A percentile compares a stretch with the other conserved stretches of the same genome.
phyloP scores from a whole-genome alignment of 306 rosid genomes.

The Vicia faba region DNA sequence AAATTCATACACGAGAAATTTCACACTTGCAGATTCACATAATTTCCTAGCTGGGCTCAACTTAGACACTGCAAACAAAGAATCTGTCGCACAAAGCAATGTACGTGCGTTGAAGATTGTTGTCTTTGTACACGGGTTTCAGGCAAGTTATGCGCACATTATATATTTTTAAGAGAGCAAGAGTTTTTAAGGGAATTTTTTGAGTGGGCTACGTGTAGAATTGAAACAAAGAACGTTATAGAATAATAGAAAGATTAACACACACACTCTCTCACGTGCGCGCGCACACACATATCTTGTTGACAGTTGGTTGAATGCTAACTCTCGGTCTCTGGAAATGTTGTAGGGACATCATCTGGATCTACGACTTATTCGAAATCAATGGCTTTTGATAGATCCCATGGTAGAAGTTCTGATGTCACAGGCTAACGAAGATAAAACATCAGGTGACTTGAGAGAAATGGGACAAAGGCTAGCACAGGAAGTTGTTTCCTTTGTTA shows the following conservation, averaged over 20 bases:
- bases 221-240: too few species aligned
- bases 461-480: conserved; percentile 86
- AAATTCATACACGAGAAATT: conserved; percentile 63
- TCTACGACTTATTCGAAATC: conserved; percentile 85
- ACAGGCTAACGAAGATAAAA: conserved; percentile 80
- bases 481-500: conserved; percentile 76
- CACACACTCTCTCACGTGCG: too few species aligned
- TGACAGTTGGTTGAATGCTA: conserved; percentile 5
- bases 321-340: conserved; percentile 27
- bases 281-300: background rate
- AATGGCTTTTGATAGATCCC: conserved; percentile 88
- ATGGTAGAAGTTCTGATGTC: conserved; percentile 82
- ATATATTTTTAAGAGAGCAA: too few species aligned
- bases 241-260: background rate
- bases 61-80: conserved; percentile 41
- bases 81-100: conserved; percentile 41
- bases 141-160: conserved; percentile 57
- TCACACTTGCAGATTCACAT: conserved; percentile 45
- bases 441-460: conserved; percentile 92
- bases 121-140: conserved; percentile 89
- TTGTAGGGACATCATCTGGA: conserved; percentile 88
- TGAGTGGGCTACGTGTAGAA: too few species aligned
- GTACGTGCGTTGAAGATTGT: conserved; percentile 63
- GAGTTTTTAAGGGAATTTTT: too few species aligned
- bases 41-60: conserved; percentile 41